phyloP scores from a whole-genome alignment of 768 basidiomycete species.

The Kwoniella europaea region DNA sequence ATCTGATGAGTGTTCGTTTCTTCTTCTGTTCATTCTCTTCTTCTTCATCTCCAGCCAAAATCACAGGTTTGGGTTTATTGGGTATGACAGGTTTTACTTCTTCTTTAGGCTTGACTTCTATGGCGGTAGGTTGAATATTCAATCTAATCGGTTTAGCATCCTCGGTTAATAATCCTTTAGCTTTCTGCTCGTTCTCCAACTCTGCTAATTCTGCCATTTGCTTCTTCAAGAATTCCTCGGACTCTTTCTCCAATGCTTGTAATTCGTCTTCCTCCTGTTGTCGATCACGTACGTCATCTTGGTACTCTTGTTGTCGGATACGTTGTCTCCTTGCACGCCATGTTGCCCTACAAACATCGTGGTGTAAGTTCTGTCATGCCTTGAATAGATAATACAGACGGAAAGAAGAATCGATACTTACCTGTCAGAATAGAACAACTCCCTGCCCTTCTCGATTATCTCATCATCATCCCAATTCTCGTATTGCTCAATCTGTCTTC shows the following conservation, averaged over 20 bases:
- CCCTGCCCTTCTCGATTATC: conserved; percentile 92
- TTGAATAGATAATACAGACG: background rate
- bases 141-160: conserved; percentile 89
- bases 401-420: conserved; percentile 57
- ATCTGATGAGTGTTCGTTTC: conserved; percentile 82
- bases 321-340: conserved; percentile 82
- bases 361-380: background rate
- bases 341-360: conserved; percentile 64
- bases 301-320: conserved; percentile 73
- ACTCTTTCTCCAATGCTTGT: conserved; percentile 84
- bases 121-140: conserved; percentile 64
- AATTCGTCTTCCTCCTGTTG: conserved; percentile 82
- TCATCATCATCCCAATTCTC: conserved; percentile 78
- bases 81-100: conserved; percentile 50
- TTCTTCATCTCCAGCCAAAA: conserved; percentile 82
- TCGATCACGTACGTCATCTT: conserved; percentile 80
- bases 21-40: conserved; percentile 76
- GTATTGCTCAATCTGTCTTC: conserved; percentile 65
- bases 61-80: conserved; percentile 32
- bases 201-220: conserved; percentile 97
- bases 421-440: conserved; percentile 91
- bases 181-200: conserved; percentile 84
- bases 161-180: conserved; percentile 85
- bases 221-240: conserved; percentile 87
- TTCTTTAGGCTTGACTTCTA: conserved; percentile 63